Evolutionary conservation across 1,139 yeast species (phyloP), one percentile per base, ranked within the genome.

Genomic region (Candida albicans): DNA sequence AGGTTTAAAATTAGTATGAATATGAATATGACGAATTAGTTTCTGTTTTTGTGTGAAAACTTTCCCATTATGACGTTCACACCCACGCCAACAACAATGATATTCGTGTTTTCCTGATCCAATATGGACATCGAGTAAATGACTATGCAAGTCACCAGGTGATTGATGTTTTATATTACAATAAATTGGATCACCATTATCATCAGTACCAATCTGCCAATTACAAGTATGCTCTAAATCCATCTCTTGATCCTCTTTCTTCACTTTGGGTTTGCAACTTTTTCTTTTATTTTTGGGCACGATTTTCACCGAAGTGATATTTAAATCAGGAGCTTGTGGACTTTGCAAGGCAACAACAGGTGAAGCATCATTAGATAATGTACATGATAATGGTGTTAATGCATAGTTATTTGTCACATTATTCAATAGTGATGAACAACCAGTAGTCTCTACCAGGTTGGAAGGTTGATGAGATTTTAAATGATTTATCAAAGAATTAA

Each of bases 1-100:
- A 0, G 96, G 96, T 58, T 83, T 84, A 62, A 84, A 81, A 49
- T 85, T 83, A 1, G 98, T 88, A 62, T 93, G 99, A 2, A 86
- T 84, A 59, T 87, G 95, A 38, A 93, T 68, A 64, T 93, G 99
- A 38, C 99, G 78, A 25, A 86, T 66, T 13, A 90, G 70, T 62
- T 93, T 93, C 56, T 93, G 99, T 33, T 95, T 73, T 59, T 93
- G 98, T 13, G 78, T 67, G 57, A 93, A 93, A 1, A 75, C 74
- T 50, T 80, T 75, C 10, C 79, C 79, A 22, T 73, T 67, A 37
- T 70, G 71, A 37, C 97, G 78, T 14, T 77, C 78, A 62, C 99
- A 93, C 2, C 81, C 86, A 7, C 73, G 64, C 99, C 99, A 93
- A 41, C 65, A 57, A 60, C 99, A 93, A 25, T 64, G 60, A 55